These are phyloP conservation scores for Takashimella koratensis DNA, from an alignment of 1,284 basidiomycete species.

Conservation along the genomic window DNA sequence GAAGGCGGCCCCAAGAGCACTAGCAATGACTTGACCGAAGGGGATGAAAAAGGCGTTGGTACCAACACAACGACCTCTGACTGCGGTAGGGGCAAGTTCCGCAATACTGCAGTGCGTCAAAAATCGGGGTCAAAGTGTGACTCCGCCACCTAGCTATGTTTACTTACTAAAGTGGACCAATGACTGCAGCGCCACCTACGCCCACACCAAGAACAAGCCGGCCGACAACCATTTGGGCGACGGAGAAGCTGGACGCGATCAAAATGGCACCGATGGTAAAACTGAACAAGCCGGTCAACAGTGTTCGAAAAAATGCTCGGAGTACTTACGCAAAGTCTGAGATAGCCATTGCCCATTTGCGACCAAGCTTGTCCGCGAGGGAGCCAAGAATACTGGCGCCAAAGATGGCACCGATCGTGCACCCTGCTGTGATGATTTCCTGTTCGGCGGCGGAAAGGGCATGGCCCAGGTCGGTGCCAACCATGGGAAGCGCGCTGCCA, in stretches of 20 bases:
- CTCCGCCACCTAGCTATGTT: no score
- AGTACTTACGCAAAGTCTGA: conserved; percentile 18
- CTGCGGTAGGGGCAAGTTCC: conserved; percentile 41
- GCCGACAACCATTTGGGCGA: conserved; percentile 37
- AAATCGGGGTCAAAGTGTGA: no score
- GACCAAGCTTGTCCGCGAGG: conserved; percentile 15
- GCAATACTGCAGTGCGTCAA: conserved; percentile 19
- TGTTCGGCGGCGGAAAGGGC: conserved; percentile 9
- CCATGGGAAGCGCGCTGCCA: conserved; percentile 16
- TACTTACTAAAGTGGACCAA: conserved; percentile 13
- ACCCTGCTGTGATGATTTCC: conserved; percentile 23
- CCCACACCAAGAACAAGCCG: conserved; percentile 45
- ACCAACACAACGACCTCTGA: conserved; percentile 33
- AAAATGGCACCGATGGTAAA: conserved; percentile 40
- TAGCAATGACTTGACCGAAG: conserved; percentile 41
- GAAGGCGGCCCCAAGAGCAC: conserved; percentile 34
- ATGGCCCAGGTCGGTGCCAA: conserved; percentile 15
- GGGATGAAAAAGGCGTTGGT: conserved; percentile 38
- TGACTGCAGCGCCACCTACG: conserved; percentile 35
- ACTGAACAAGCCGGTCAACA: background rate
- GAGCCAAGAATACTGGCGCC: conserved; percentile 16
- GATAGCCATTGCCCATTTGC: conserved; percentile 19
- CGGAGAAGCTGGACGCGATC: conserved; percentile 33
- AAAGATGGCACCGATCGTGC: conserved; percentile 23
- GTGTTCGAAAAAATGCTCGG: background rate